These are phyloP conservation scores for Blastomyces gilchristii DNA, from an alignment of 2,329 filamentous ascomycete genomes.

Conservation along the genomic window DNA sequence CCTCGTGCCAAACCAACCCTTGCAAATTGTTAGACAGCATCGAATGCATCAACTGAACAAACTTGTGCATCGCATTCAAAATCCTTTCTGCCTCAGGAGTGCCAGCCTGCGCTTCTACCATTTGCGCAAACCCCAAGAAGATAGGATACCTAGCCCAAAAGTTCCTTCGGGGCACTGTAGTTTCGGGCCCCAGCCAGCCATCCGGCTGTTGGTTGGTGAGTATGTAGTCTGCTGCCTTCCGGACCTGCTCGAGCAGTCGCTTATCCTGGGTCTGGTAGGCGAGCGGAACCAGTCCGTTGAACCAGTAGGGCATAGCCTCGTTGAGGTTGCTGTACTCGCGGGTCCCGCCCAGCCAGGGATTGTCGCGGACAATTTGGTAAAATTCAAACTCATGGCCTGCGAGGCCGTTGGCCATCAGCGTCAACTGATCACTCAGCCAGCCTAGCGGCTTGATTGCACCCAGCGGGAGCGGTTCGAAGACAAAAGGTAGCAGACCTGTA, in stretches of 20 bases:
- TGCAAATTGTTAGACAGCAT: constrained; percentile 47
- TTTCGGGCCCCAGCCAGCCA: constrained; percentile 50
- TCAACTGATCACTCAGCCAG: constrained; percentile 44
- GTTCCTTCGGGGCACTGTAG: constrained; percentile 32
- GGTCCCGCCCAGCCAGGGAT: constrained; percentile 43
- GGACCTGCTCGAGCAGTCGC: constrained; percentile 42
- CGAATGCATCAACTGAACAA: constrained; percentile 40
- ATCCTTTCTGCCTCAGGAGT: constrained; percentile 34
- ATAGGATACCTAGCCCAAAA: constrained; percentile 47
- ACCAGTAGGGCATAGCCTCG: constrained; percentile 50
- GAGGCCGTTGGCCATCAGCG: constrained; percentile 42
- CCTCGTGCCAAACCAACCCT: constrained; percentile 40
- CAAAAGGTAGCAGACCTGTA: constrained; percentile 8
- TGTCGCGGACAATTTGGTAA: constrained; percentile 45
- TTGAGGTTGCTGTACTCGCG: constrained; percentile 45
- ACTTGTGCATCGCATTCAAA: constrained; percentile 42
- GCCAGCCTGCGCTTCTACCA: constrained; percentile 41
- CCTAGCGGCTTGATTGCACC: constrained; percentile 43
- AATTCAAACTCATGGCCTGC: constrained; percentile 47
- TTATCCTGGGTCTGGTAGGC: constrained; percentile 43
- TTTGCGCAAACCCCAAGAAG: constrained; percentile 40
- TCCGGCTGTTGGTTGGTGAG: constrained; percentile 42
- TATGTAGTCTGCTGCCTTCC: constrained; percentile 37
- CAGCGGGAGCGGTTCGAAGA: constrained; percentile 30
- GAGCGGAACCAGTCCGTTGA: constrained; percentile 48